Base-by-base conservation (phyloP, 129 eudicot species). In the Escallonia rubra region DNA sequence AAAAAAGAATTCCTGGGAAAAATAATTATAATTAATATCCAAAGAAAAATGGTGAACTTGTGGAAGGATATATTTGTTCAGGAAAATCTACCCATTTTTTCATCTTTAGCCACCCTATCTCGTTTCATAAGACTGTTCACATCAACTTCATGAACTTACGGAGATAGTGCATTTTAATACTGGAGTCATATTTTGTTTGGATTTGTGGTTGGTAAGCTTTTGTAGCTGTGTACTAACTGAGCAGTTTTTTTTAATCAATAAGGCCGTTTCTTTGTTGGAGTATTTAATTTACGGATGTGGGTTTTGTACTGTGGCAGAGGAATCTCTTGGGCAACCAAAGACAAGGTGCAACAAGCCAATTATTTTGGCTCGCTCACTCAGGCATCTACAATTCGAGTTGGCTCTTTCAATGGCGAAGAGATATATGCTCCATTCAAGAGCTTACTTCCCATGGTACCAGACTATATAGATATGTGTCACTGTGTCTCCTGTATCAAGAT, bases 241-340 rank as follows among this genome's bases (percentile, higher is more conserved):
- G 14, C 9, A 40, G 15, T 0, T 44, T 14, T 49, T 49, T 12
- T 4, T 59, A 13, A 1, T 39, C 3, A 10, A 38, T 59, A 49
- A 3, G 44, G 23, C 62, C 12, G 15, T 7, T 40, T 41, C 8
- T n/a, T 42, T 41, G 39, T 66, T 52, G 61, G 14, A 47, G n/a
- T 23, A 15, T 8, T 45, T 4, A 44, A 16, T 3, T 55, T 55
- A 46, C 50, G 34, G 51, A 51, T 15, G 13, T 59, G 53, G 53
- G 41, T 14, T 2, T 16, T 61, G 58, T 46, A 68, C 64, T 49
- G 34, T 78, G 67, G 54, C 93, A 94, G 99, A 76, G 99, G 99
- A 78, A 94, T 94, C 64, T 94, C 99, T 55, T 94, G 99, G 99
- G 99, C 97, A 68, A 90, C 97, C 55, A 90, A 90, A 67, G 97